Base-by-base conservation (phyloP, 148 eudicot species). In the Fagopyrum esculentum region DNA sequence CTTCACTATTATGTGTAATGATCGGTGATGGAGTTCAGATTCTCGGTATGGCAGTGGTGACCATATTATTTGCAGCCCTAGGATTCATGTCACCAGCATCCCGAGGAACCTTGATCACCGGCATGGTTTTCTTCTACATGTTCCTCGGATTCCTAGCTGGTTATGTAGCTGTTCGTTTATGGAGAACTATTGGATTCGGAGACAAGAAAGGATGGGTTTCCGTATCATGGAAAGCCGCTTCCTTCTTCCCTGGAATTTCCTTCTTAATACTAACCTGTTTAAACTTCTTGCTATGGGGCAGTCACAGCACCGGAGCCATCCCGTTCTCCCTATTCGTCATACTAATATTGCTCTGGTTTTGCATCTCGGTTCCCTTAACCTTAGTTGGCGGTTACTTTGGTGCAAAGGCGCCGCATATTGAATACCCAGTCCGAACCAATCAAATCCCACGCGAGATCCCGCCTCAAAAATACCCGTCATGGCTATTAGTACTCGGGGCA, bases 61-160 rank as follows among this genome's bases (percentile, higher is more conserved):
- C 84, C 10, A 81, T 81, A 60, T 48, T 81, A 45, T 81, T 81
- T 78, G 84, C 84, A 15, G 78, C 84, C 4, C 81, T 81, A n/a
- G 84, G 84, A 13, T 81, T 81, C 80, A 81, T 81, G 84, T 81
- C 84, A 1, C 84, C 84, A 12, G 84, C 84, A 70, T 81, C 84
- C 79, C 80, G 84, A 60, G 84, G 84, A 48, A 78, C 78, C 13
- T 72, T 81, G 0, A 45, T 71, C 35, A 71, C 74, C 0, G 55
- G 84, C 12, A 81, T 81, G 84, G 50, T 81, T 4, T 52, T 81
- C 46, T n/a, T 81, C 81, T 81, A 81, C 78, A 44, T 81, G 80
- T 56, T 81, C 72, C 84, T 81, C 50, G 84, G 84, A 15, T 77
- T 78, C 44, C 81, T 80, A 29, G 81, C 81, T 9, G 84, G 84